Percentiles rank a stretch among this genome's conserved stretches.
These are phyloP conservation scores for Macrophomina tecta DNA, from an alignment of 2,329 filamentous ascomycete species.

Conservation along the genomic window DNA sequence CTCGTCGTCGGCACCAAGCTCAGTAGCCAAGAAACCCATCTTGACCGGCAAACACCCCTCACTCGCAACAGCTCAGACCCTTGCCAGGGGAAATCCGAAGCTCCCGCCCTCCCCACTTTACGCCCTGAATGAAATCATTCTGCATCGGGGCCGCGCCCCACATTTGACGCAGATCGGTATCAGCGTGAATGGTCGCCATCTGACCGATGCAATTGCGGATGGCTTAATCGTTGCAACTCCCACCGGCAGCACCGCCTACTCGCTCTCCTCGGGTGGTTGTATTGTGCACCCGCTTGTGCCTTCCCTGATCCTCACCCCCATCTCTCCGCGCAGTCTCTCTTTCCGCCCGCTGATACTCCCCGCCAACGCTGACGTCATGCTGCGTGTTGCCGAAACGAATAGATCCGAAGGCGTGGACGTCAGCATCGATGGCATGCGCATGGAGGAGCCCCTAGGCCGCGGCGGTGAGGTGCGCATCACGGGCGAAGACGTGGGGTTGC, in stretches of 20 bases:
- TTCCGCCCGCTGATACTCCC: conserved; percentile 92
- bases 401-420: conserved; percentile 57
- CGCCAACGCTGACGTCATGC: conserved; percentile 79
- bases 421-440: conserved; percentile 55
- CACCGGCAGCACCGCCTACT: conserved; percentile 94
- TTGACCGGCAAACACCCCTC: conserved; percentile 28
- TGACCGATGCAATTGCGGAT: conserved; percentile 94
- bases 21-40: conserved; percentile 35
- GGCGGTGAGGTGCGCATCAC: conserved; percentile 81
- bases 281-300: conserved; percentile 94
- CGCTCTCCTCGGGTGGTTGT: conserved; percentile 86
- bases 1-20: conserved; percentile 35
- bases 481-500: conserved; percentile 74
- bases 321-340: conserved; percentile 88
- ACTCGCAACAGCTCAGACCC: conserved; percentile 31
- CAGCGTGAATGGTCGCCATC: conserved; percentile 83
- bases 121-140: conserved; percentile 93
- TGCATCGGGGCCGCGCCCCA: conserved; percentile 87
- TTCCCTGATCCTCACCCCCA: conserved; percentile 87
- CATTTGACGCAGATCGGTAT: conserved; percentile 93
- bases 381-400: conserved; percentile 74
- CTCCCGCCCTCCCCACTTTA: conserved; percentile 58
- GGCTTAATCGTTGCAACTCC: conserved; percentile 94
- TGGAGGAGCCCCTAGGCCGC: conserved; percentile 45
- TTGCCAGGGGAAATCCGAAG: conserved; percentile 37